These are phyloP conservation scores for Flaveria robusta DNA, from an alignment of 129 eudicot species.

Conservation along the genomic window DNA sequence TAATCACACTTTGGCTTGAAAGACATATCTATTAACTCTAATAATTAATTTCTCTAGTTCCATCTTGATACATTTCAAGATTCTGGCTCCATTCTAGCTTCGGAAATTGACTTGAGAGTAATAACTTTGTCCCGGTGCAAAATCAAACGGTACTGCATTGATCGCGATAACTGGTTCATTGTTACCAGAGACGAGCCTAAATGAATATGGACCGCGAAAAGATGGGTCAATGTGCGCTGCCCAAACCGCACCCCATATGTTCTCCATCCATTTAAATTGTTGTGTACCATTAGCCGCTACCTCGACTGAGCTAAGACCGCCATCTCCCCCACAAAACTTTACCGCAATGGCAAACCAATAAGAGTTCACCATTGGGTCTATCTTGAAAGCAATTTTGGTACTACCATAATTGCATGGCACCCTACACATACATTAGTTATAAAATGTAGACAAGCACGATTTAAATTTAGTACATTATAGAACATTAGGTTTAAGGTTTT, in stretches of 20 bases:
- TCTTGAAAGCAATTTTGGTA: conserved; percentile 43
- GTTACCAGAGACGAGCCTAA: conserved; percentile 27
- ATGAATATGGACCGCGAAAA: conserved; percentile 43
- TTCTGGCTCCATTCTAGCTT: conserved; percentile 16
- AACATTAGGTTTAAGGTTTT: not conserved
- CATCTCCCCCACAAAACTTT: conserved; percentile 50
- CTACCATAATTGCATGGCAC: conserved; percentile 45
- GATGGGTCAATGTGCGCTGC: conserved; percentile 34
- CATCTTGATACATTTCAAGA: conserved; percentile 27
- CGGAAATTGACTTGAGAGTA: conserved; percentile 49
- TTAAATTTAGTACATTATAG: not conserved
- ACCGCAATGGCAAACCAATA: conserved; percentile 50
- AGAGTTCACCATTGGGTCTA: conserved; percentile 44
- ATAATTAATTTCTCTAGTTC: not conserved
- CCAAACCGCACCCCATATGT: conserved; percentile 65
- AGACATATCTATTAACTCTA: not conserved
- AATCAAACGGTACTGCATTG: conserved; percentile 46
- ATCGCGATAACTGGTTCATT: conserved; percentile 35
- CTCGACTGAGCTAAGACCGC: conserved; percentile 42
- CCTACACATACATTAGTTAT: conserved; percentile 24
- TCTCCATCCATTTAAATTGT: conserved; percentile 37
- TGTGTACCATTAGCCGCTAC: conserved; percentile 32
- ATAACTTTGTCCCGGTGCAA: conserved; percentile 43
- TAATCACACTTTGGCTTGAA: not conserved
- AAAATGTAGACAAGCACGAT: not conserved